Conservation (phyloP, 2,329 filamentous ascomycete genomes). For the Huntiella decipiens region DNA sequence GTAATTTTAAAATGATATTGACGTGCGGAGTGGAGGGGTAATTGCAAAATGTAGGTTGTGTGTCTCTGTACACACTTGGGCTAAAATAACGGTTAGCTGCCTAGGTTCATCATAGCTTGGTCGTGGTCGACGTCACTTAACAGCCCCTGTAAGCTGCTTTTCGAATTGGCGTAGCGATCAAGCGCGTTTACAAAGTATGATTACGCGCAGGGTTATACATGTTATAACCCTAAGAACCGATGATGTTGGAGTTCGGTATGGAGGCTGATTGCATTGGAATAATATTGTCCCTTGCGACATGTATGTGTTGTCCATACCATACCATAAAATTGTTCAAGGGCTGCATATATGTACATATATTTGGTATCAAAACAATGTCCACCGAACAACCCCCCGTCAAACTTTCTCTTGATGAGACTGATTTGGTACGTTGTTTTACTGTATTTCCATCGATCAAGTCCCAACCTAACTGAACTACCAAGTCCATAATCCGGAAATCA, state of each 20-base stretch:
- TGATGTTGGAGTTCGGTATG: too few species aligned
- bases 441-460: not conserved
- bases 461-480: constrained; percentile 1
- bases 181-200: not conserved
- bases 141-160: not conserved
- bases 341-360: not conserved
- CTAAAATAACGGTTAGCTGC: not conserved
- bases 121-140: not conserved
- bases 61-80: not conserved
- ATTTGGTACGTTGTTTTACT: not conserved
- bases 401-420: not conserved
- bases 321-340: too few species aligned
- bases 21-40: too few species aligned
- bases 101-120: not conserved
- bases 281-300: not conserved
- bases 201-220: not conserved
- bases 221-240: too few species aligned
- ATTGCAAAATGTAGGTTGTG: not conserved
- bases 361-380: not conserved
- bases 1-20: not conserved
- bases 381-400: constrained; percentile 2
- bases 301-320: too few species aligned
- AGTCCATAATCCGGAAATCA: constrained; percentile 45
- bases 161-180: not conserved
- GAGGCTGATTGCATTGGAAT: too few species aligned